These are phyloP conservation scores for Cylindrodendrum hubeiense DNA, from an alignment of 2,329 filamentous ascomycete genomes.

Conservation along the genomic window DNA sequence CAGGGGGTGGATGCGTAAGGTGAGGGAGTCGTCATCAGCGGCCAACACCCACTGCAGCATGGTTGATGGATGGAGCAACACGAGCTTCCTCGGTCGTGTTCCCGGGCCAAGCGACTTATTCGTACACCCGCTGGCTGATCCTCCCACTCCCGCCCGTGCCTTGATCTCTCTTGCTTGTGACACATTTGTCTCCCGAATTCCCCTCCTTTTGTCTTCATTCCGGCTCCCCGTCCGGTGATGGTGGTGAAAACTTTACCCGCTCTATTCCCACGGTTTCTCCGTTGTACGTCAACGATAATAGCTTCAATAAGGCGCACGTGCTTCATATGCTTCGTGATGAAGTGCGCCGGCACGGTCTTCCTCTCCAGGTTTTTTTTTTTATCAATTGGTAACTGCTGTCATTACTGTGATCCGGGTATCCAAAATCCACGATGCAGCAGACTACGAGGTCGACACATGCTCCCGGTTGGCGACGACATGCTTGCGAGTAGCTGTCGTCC, in stretches of 20 bases:
- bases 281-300: too few species aligned
- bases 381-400: too few species aligned
- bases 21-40: slow-evolving; percentile 20
- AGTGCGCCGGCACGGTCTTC: too few species aligned
- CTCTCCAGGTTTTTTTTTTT: too few species aligned
- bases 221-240: neutral
- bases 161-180: neutral
- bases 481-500: neutral
- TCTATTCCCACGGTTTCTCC: neutral
- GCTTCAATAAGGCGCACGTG: too few species aligned
- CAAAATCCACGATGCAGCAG: neutral
- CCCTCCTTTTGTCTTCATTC: neutral
- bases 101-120: neutral
- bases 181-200: neutral
- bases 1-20: neutral
- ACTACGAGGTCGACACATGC: neutral
- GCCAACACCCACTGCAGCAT: slow-evolving; percentile 8
- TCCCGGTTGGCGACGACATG: neutral
- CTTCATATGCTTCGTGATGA: too few species aligned
- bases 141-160: neutral
- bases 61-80: slow-evolving; percentile 13
- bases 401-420: neutral
- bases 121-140: neutral
- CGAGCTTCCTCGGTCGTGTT: slow-evolving; percentile 12
- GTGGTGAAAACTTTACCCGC: neutral